Evolutionary conservation across 2,329 filamentous ascomycete species (phyloP), one percentile per base, ranked within the genome.

Genomic region (Arthrobotrys iridis): DNA sequence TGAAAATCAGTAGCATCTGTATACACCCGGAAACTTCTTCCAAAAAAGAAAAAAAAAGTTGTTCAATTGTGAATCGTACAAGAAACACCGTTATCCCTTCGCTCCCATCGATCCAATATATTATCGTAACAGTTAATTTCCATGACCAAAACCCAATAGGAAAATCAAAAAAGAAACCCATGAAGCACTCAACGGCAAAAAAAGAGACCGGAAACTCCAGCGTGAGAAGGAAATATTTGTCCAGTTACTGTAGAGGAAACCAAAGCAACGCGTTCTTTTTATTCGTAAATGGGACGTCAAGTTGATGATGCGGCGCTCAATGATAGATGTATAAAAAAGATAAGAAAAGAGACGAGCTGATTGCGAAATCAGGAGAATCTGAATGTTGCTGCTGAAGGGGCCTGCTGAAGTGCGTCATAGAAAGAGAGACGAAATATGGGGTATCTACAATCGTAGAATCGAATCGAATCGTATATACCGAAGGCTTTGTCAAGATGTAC

Each of bases 381-480:
- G n/a, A n/a, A n/a, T 3, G n/a, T 22, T 6, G 40, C 18, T 20
- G 40, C 18, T 1, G 15, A 20, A 43, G 11, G 1, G 5, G 35
- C 10, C n/a, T n/a, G n/a, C n/a, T n/a, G n/a, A n/a, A n/a, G n/a
- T n/a, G n/a, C n/a, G n/a, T n/a, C n/a, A n/a, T n/a, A n/a, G n/a
- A n/a, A n/a, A n/a, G n/a, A n/a, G n/a, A n/a, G n/a, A n/a, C n/a
- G n/a, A n/a, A n/a, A n/a, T n/a, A n/a, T n/a, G n/a, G n/a, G 18
- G 40, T 43, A 43, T 43, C 40, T 22, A 43, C 40, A 43, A 20
- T 22, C 40, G 40, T 43, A 43, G 40, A 43, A 43, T 22, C 15
- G 18, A 20, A 43, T 33, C 22, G 33, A 26, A 6, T n/a, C 35
- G 4, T 62, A 45, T 62, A 62, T 30, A 62, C 40, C 58, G 26